Percentiles rank a stretch among this genome's conserved stretches.
Evolutionary conservation across 2,329 filamentous ascomycete genomes (phyloP).

Genomic region (Claviceps sp.): DNA sequence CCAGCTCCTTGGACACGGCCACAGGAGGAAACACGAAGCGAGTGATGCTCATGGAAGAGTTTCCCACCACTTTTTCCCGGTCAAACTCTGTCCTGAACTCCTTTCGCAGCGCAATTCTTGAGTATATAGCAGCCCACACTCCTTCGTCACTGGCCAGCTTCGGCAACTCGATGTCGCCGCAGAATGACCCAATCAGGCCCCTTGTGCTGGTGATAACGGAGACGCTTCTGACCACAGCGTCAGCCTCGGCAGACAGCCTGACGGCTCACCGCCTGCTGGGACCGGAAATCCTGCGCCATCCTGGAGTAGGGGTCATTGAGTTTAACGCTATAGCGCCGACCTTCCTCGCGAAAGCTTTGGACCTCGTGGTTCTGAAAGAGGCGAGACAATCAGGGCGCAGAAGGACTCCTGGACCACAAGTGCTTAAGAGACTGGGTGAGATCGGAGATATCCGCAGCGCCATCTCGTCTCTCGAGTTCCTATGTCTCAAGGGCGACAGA

Average conservation of each 20-base stretch:
- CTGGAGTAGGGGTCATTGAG: conserved; percentile 66
- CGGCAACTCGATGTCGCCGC: conserved; percentile 25
- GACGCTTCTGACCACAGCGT: conserved; percentile 72
- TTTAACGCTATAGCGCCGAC: conserved; percentile 90
- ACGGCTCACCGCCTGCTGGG: conserved; percentile 85
- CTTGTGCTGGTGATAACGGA: conserved; percentile 87
- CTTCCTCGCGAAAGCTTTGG: conserved; percentile 70
- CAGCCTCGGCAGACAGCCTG: conserved; percentile 76
- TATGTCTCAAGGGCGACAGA: conserved; percentile 73
- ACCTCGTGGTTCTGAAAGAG: conserved; percentile 73
- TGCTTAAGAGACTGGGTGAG: conserved; percentile 68
- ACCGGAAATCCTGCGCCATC: conserved; percentile 70
- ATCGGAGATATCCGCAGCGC: conserved; percentile 87
- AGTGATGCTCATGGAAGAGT: conserved; percentile 68
- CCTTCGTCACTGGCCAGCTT: conserved; percentile 36
- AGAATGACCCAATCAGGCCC: conserved; percentile 44
- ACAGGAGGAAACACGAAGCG: conserved; percentile 22
- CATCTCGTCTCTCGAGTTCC: conserved; percentile 82
- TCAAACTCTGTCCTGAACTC: conserved; percentile 51
- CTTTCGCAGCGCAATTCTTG: conserved; percentile 62
- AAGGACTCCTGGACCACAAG: conserved; percentile 62
- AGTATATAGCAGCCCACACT: conserved; percentile 58
- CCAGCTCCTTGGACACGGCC: conserved; percentile 8
- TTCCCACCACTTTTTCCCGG: conserved; percentile 60
- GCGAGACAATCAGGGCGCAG: conserved; percentile 62